Conservation (phyloP, 768 basidiomycete genomes). For the Podaxis mareebaensis region DNA sequence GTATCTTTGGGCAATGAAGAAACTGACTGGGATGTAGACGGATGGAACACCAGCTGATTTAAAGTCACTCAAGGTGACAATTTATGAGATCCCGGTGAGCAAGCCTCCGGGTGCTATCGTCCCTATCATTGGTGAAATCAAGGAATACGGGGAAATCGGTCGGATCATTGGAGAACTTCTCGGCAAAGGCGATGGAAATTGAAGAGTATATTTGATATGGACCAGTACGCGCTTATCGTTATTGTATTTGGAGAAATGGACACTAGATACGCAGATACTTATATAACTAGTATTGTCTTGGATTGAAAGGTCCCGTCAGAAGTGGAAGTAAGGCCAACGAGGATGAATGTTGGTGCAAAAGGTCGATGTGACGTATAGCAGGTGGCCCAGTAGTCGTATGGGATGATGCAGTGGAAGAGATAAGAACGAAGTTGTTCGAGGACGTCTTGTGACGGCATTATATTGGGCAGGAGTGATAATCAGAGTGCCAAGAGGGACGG, state of each 20-base stretch:
- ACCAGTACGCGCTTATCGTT: too few relatives aligned
- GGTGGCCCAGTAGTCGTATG: slow-evolving; percentile 15
- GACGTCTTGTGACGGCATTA: slow-evolving; percentile 17
- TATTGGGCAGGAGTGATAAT: slow-evolving; percentile 9
- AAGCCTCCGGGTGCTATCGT: neutral
- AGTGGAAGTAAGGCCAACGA: too few relatives aligned
- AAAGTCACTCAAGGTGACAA: neutral
- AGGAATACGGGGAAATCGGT: neutral
- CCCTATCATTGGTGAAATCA: neutral
- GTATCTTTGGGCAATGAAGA: neutral
- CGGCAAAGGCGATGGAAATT: too few relatives aligned
- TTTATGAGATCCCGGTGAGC: slow-evolving; percentile 10
- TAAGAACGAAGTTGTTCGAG: slow-evolving; percentile 11
- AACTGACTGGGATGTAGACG: neutral
- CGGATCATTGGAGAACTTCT: too few relatives aligned
- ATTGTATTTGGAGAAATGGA: too few relatives aligned
- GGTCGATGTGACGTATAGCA: neutral
- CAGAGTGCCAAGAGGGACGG: slow-evolving; percentile 16
- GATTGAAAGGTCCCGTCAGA: too few relatives aligned
- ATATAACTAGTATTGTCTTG: too few relatives aligned
- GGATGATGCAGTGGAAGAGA: slow-evolving; percentile 9
- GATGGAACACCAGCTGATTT: slow-evolving; percentile 4
- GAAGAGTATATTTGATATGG: too few relatives aligned
- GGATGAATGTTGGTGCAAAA: too few relatives aligned
- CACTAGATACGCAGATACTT: too few relatives aligned